Evolutionary conservation across 2,329 filamentous ascomycete genomes (phyloP), one percentile per base, ranked within the genome.

Genomic region (Aspergillus hortae): DNA sequence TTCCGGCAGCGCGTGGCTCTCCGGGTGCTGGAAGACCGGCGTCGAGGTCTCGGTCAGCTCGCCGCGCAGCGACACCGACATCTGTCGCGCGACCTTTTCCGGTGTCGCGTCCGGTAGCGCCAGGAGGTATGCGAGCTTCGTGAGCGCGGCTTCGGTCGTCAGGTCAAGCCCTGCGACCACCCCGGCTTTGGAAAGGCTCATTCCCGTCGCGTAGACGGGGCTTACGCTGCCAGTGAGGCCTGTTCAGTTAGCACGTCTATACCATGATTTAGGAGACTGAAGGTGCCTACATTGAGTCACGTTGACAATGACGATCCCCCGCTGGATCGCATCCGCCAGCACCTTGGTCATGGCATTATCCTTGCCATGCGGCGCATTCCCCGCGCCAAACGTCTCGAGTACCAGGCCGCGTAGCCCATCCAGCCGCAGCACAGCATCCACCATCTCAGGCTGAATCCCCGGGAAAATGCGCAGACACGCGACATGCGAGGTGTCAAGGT

Each of bases 381-480:
- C 92, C 68, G 94, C 91, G 54, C 92, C 92, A 69, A 96, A 96
- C 0, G 91, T 96, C 74, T 96, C 91, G 41, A 96, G 81, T 36
- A 96, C 85, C 46, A 96, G 79, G 1, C 92, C 92, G 45, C 85
- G 84, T 12, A 96, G 79, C 44, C 85, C 84, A n/a, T 89, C 85
- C 30, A 91, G 76, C 42, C 81, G 81, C 54, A 96, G 77, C 14
- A 96, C 90, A 1, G 88, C 87, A 66, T 94, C 90, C 30, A 96
- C 81, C 89, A 96, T 95, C 66, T 91, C 87, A n/a, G 91, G 88
- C 69, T 89, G 89, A 73, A 96, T 95, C 30, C 92, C 92, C 0
- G 92, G 92, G 71, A 96, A 96, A 57, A 96, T 88, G 52, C 91
- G 87, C 62, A 96, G 77, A 67, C 90, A 94, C 17, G 91, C 90